Evolutionary conservation across 495 filamentous ascomycete species (phyloP), one percentile per base, ranked within the genome.

Genomic region (Podospora pseudocomata): DNA sequence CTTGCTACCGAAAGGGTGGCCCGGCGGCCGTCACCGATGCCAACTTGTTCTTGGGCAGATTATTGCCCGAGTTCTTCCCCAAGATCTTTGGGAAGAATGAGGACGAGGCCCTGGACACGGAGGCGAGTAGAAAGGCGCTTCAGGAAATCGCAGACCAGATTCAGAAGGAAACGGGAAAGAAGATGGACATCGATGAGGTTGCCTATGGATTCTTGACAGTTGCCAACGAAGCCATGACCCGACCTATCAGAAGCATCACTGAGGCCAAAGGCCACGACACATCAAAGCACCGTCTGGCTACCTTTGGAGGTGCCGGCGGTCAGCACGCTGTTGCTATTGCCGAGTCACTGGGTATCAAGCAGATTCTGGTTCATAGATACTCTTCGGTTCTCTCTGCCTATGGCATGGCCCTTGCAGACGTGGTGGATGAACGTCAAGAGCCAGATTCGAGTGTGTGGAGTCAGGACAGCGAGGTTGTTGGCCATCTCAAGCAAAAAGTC

Each of bases 271-370:
- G 95, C 1, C 90, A 97, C 73, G 93, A 97, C 76, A 94, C 94
- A 2, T 92, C 92, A 3, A 91, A 90, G 72, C 95, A 98, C 78
- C 83, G 92, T 6, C 84, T 98, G 55, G 94, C 93, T 1, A 94
- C 91, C 0, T 98, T 99, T 80, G 95, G 95, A 23, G 95, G 95
- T 30, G 95, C 95, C 1, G 95, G 95, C 60, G 95, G 95, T 2
- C 95, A 99, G 76, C 95, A 99, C 73, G 95, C 95, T 5, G 91
- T 95, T 19, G 93, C 92, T n/a, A 97, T 99, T 73, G 95, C 94
- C 13, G 90, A 93, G 71, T 90, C 89, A 20, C 82, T 99, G 20
- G 94, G 94, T 0, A 92, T 99, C 71, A 85, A 81, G 32, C 91
- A 96, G 75, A 94, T 97, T 49, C 80, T 99, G 4, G 85, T 99